These are phyloP conservation scores for Lanzia echinophila DNA, from an alignment of 2,329 filamentous ascomycete species.

Conservation along the genomic window DNA sequence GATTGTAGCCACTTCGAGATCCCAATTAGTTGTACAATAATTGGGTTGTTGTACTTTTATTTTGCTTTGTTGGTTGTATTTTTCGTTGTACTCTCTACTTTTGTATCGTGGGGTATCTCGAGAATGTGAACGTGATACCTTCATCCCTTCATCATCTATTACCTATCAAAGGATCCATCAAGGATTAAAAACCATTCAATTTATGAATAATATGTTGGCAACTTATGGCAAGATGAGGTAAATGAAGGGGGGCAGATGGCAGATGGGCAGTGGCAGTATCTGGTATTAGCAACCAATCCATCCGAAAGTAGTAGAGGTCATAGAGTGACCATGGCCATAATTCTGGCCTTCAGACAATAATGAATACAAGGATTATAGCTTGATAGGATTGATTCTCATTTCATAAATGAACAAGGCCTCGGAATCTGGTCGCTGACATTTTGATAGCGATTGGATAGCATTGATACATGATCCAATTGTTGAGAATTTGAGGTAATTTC, in stretches of 20 bases:
- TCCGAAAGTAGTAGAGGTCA: conserved; percentile 3
- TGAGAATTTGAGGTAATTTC: neutral
- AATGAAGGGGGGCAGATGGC: neutral
- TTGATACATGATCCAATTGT: conserved; percentile 1
- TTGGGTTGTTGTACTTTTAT: conserved; percentile 2
- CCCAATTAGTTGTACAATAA: neutral
- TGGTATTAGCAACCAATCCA: conserved; percentile 4
- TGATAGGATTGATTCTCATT: conserved; percentile 1
- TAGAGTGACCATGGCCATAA: neutral
- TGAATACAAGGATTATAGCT: neutral
- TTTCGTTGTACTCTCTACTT: neutral
- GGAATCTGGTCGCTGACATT: neutral
- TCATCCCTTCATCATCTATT: neutral
- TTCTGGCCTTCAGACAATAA: conserved; percentile 1
- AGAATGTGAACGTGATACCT: conserved; percentile 8
- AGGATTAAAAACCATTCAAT: neutral
- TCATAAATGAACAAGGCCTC: neutral
- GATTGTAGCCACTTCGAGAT: neutral
- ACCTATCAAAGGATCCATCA: neutral
- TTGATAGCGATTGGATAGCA: conserved; percentile 1
- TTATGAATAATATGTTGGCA: neutral
- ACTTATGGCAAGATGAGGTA: neutral
- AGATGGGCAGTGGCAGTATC: conserved; percentile 5
- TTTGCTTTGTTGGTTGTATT: conserved; percentile 8
- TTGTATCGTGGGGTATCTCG: conserved; percentile 1